Conservation (phyloP, 495 filamentous ascomycete species). For the Patellaria atrata region DNA sequence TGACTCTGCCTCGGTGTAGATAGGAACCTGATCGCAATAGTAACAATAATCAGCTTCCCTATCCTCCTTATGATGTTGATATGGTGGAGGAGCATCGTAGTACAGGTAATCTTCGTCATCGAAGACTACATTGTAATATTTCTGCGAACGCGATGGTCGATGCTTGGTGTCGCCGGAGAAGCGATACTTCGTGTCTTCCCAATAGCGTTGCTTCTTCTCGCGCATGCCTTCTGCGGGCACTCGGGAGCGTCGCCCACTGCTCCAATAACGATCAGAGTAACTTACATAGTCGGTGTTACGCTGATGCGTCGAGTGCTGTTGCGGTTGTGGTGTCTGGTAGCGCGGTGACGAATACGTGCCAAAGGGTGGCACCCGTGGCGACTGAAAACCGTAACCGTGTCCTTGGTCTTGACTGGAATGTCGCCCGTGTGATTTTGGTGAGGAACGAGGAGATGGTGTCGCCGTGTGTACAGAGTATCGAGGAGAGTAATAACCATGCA, state of each 20-base stretch:
- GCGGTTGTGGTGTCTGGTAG: slow-evolving; percentile 21
- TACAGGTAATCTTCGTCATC: slow-evolving; percentile 21
- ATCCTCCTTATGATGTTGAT: slow-evolving; percentile 24
- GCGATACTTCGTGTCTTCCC: slow-evolving; percentile 18
- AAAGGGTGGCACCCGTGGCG: slow-evolving; percentile 18
- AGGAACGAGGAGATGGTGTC: slow-evolving; percentile 22
- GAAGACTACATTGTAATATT: slow-evolving; percentile 20
- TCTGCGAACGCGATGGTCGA: slow-evolving; percentile 21
- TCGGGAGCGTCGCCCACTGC: slow-evolving; percentile 13
- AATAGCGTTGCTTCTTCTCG: slow-evolving; percentile 18
- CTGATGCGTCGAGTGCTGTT: slow-evolving; percentile 24
- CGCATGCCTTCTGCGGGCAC: slow-evolving; percentile 10
- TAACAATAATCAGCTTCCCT: slow-evolving; percentile 23
- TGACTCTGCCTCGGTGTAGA: slow-evolving; percentile 23
- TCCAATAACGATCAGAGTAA: slow-evolving; percentile 23
- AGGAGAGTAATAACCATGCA: slow-evolving; percentile 26
- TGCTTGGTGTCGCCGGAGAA: slow-evolving; percentile 22
- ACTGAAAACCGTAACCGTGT: slow-evolving; percentile 11
- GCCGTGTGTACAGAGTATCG: slow-evolving; percentile 21
- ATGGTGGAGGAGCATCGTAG: slow-evolving; percentile 27
- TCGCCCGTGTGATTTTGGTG: slow-evolving; percentile 25
- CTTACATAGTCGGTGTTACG: slow-evolving; percentile 30
- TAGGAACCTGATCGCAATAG: slow-evolving; percentile 28
- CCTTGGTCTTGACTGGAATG: slow-evolving; percentile 23
- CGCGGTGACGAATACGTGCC: slow-evolving; percentile 21